These are phyloP conservation scores for Trichoderma erinaceum DNA, from an alignment of 495 filamentous ascomycete genomes.

Conservation along the genomic window DNA sequence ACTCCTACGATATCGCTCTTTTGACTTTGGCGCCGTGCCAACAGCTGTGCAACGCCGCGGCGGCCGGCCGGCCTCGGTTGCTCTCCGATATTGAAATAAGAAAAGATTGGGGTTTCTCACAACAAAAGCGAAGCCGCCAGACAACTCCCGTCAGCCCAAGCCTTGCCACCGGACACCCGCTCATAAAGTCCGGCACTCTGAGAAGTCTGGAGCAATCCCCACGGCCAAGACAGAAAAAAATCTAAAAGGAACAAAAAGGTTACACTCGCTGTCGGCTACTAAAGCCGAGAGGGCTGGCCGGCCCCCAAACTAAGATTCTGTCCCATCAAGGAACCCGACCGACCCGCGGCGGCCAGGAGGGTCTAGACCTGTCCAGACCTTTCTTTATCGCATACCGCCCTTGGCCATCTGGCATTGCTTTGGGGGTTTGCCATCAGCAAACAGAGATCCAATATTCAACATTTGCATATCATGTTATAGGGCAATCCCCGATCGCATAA, in stretches of 20 bases:
- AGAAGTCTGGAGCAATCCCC: too few species aligned
- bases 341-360: background rate
- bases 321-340: background rate
- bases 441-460: background rate
- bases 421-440: background rate
- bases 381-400: background rate
- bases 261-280: too few species aligned
- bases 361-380: conserved; percentile 5
- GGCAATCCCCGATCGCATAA: too few species aligned
- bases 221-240: too few species aligned
- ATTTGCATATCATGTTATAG: background rate
- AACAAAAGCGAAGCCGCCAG: background rate
- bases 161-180: too few species aligned
- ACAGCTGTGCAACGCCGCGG: too few species aligned
- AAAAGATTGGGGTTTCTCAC: background rate
- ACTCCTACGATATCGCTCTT: too few species aligned
- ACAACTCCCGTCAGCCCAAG: too few species aligned
- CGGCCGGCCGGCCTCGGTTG: background rate
- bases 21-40: too few species aligned
- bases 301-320: background rate
- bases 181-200: too few species aligned
- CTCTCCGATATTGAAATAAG: background rate
- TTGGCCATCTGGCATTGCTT: background rate
- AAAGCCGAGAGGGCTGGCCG: too few species aligned
- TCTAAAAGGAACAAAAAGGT: too few species aligned